Evolutionary conservation across 2,329 filamentous ascomycete species (phyloP).

Genomic region (Lasiodiplodia gonubiensis): DNA sequence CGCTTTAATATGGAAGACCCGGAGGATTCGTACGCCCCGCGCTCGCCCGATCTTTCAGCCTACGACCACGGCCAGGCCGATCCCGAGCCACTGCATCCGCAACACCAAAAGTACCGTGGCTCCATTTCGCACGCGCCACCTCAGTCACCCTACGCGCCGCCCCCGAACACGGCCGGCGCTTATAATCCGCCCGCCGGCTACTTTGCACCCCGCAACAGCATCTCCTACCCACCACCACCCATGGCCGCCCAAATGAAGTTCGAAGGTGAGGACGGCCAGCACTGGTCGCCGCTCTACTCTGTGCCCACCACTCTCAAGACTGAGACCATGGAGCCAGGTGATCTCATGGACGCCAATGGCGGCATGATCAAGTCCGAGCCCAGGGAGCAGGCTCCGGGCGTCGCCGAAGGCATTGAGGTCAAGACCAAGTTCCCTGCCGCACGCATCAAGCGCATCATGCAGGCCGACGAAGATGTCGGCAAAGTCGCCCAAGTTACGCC

Average conservation of each 20-base stretch:
- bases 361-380: constrained; percentile 30
- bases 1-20: constrained; percentile 16
- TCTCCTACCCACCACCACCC: neutral
- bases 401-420: constrained; percentile 69
- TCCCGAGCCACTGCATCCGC: constrained; percentile 42
- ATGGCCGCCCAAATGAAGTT: constrained; percentile 28
- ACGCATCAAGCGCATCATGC: constrained; percentile 98
- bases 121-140: constrained; percentile 34
- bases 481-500: constrained; percentile 98
- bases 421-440: constrained; percentile 97
- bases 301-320: constrained; percentile 17
- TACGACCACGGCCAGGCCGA: constrained; percentile 50
- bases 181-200: constrained; percentile 43
- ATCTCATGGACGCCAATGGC: constrained; percentile 26
- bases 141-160: constrained; percentile 32
- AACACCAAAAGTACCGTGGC: constrained; percentile 45
- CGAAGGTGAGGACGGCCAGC: constrained; percentile 24
- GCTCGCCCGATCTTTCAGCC: constrained; percentile 52
- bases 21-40: constrained; percentile 29
- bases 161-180: constrained; percentile 40
- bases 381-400: constrained; percentile 36
- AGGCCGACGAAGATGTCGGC: constrained; percentile 96
- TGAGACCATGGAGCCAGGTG: constrained; percentile 31
- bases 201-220: constrained; percentile 23
- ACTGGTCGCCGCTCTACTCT: constrained; percentile 24